Base-by-base conservation (phyloP, 768 basidiomycete genomes). In the Podaxis pistillaris region DNA sequence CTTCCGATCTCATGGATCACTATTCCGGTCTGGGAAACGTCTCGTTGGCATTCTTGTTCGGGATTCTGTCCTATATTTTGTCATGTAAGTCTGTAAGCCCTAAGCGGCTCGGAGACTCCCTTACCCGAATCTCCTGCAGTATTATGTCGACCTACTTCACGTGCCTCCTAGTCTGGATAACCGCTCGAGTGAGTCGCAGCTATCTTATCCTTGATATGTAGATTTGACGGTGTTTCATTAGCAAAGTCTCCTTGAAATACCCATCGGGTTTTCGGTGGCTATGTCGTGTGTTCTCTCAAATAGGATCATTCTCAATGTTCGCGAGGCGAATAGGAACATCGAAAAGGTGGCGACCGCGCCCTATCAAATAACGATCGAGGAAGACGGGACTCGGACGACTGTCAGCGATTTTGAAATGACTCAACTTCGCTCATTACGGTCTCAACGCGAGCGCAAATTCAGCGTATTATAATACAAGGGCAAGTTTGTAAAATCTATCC, bases 271-370 rank as follows among this genome's bases (percentile, higher is more conserved):
- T 70, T 77, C 83, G 2, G 76, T 85, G 22, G 83, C 85, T 1
- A 75, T 87, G 71, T 83, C 85, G 0, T 85, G 83, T 67, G 81
- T 84, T 5, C 74, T 86, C 58, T 78, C 82, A n/a, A 86, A 82
- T 67, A 76, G 85, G 22, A 76, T 86, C 13, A 78, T 83, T 26
- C 74, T 86, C 36, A 86, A 86, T 64, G 81, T 86, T 28, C 83
- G 84, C 9, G 69, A 74, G 52, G 73, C 78, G 15, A 78, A 76
- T 52, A 70, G 71, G 19, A 72, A 75, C 9, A 53, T 69, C 8
- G 69, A 70, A 15, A 57, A 33, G 19, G 52, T 60, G 17, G 56
- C 49, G 28, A 24, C 41, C 1, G 22, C 53, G 3, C 47, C 62
- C 4, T 49, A 63, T 6, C 58, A 62, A 13, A 63, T 58, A 8